Evolutionary conservation across 768 basidiomycete genomes (phyloP).

Genomic region (Mycena capillaripes): DNA sequence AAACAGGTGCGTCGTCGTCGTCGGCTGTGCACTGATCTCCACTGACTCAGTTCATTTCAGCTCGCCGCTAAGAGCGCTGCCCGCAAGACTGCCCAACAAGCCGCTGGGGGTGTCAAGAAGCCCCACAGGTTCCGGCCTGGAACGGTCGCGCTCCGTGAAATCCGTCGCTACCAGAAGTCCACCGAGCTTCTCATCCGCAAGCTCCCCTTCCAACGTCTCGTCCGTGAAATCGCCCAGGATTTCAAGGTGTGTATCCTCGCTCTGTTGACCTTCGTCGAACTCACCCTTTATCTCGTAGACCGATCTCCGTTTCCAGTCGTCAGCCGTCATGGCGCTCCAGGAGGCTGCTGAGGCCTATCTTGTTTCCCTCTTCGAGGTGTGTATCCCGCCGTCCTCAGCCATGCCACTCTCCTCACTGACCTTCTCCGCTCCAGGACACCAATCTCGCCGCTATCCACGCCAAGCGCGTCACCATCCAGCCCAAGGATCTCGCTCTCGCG

Average conservation of each 20-base stretch:
- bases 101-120: constrained; percentile 63
- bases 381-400: constrained; percentile 50
- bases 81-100: constrained; percentile 40
- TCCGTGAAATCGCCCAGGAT: constrained; percentile 74
- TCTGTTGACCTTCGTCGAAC: not conserved
- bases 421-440: constrained; percentile 48
- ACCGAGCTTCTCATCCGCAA: constrained; percentile 40
- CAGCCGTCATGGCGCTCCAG: constrained; percentile 85
- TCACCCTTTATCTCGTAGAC: constrained; percentile 43
- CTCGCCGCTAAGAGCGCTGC: constrained; percentile 33
- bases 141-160: constrained; percentile 40
- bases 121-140: constrained; percentile 39
- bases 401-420: constrained; percentile 10
- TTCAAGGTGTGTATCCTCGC: constrained; percentile 58
- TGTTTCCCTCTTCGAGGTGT: constrained; percentile 78
- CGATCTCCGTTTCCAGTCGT: constrained; percentile 82
- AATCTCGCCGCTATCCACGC: constrained; percentile 91
- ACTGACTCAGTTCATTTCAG: constrained; percentile 15
- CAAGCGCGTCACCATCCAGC: constrained; percentile 90
- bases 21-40: not conserved
- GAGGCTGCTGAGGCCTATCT: constrained; percentile 88
- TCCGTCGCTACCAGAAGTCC: constrained; percentile 39
- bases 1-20: constrained; percentile 47
- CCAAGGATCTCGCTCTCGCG: constrained; percentile 85
- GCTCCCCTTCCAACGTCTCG: constrained; percentile 52